A percentile compares a stretch with the other conserved stretches of the same genome.
These are phyloP conservation scores for Spinellus fusiger DNA, from an alignment of 192 early-diverging fungal species.

Conservation along the genomic window DNA sequence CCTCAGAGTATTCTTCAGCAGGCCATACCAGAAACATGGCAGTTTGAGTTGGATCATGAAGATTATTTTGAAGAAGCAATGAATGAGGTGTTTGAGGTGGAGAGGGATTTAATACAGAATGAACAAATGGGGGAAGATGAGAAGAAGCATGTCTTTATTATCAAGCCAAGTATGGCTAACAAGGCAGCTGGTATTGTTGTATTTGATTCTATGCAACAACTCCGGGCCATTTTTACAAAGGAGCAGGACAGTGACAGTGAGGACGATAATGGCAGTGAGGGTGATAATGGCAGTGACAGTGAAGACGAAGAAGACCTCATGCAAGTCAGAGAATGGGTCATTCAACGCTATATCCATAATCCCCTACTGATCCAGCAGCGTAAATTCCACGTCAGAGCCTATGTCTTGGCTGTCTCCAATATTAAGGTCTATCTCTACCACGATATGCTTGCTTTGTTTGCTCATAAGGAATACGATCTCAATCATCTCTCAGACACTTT, in stretches of 20 bases:
- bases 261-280: constrained; percentile 36
- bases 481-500: constrained; percentile 39
- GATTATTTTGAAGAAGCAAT: constrained; percentile 65
- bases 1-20: constrained; percentile 42
- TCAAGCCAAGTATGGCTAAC: constrained; percentile 60
- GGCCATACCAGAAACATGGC: constrained; percentile 58
- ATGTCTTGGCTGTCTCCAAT: constrained; percentile 53
- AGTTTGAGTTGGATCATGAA: constrained; percentile 56
- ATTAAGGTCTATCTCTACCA: constrained; percentile 53
- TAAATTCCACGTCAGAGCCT: constrained; percentile 64
- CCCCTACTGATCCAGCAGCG: constrained; percentile 48
- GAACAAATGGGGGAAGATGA: constrained; percentile 23
- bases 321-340: constrained; percentile 65
- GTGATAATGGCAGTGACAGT: constrained; percentile 29
- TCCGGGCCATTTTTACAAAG: constrained; percentile 38
- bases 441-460: constrained; percentile 63
- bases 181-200: constrained; percentile 59
- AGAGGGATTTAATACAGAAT: constrained; percentile 45
- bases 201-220: constrained; percentile 48
- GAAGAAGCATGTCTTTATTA: constrained; percentile 45
- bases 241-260: constrained; percentile 36
- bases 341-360: constrained; percentile 56
- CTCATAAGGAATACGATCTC: constrained; percentile 40
- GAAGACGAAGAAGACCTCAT: constrained; percentile 30
- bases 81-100: constrained; percentile 62